A percentile compares a stretch with the other conserved stretches of the same genome.
Conservation (phyloP, 2,329 filamentous ascomycete species). For the Trichoderma citrinoviride region DNA sequence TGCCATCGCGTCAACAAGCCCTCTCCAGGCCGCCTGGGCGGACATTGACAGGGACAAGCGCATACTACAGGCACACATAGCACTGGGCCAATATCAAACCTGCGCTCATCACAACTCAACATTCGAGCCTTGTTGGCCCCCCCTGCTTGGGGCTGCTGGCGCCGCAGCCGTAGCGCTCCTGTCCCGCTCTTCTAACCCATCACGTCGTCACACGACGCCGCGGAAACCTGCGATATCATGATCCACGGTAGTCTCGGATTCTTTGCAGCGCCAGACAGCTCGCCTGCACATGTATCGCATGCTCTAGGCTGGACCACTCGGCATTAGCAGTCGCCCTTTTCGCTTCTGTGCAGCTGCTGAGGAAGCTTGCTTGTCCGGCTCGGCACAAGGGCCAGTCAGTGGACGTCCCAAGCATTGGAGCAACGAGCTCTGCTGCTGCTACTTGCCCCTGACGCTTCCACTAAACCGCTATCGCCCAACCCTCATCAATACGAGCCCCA, state of each 20-base stretch:
- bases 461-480: slow-evolving; percentile 13
- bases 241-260: background rate
- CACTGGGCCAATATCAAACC: slow-evolving; percentile 9
- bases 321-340: background rate
- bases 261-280: slow-evolving; percentile 4
- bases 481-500: slow-evolving; percentile 18
- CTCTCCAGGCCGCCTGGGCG: background rate
- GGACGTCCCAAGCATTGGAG: background rate
- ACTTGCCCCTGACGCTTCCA: slow-evolving; percentile 12
- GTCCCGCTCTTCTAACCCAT: slow-evolving; percentile 22
- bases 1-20: background rate
- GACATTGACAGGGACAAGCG: background rate
- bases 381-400: background rate
- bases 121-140: background rate
- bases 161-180: slow-evolving; percentile 20
- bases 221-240: slow-evolving; percentile 8
- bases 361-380: background rate
- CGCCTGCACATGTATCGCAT: slow-evolving; percentile 7
- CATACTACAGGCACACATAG: background rate
- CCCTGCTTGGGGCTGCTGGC: slow-evolving; percentile 19
- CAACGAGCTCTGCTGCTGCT: background rate
- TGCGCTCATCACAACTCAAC: slow-evolving; percentile 18
- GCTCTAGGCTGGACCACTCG: background rate
- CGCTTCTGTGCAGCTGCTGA: background rate
- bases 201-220: slow-evolving; percentile 22